Evolutionary conservation across 129 eudicot species (phyloP), one percentile per base, ranked within the genome.

Genomic region (Chrysanthemum seticuspe): DNA sequence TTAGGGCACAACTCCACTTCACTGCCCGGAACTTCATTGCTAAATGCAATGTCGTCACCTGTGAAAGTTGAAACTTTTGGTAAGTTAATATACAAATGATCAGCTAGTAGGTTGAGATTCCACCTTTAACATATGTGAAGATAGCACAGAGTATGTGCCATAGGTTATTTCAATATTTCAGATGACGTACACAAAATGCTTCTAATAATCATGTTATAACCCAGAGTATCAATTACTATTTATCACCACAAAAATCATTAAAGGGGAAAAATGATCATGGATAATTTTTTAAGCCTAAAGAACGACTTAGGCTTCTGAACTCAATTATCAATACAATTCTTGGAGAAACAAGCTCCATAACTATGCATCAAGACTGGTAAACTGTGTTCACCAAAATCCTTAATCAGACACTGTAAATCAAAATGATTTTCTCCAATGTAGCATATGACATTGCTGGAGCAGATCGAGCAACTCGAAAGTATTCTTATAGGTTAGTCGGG

Each of bases 31-130:
- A 55, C 79, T 72, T 44, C 80, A 15, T 55, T 53, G 55, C 44
- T 76, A 34, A 48, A 64, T 10, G 73, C 73, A 12, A 64, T 44
- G 65, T 88, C 93, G 10, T 84, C 95, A 25, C 96, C 97, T 91
- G 74, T 19, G 19, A 72, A 78, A 40, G 16, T 14, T 53, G 45
- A 36, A 36, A 36, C 9, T 36, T 7, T 36, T 36, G 45, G 47
- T 21, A 53, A 74, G 21, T 53, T 58, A 19, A 53, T 7, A 54
- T 44, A 21, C 6, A 19, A 63, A 23, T 31, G 65, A 40, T 13
- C 14, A 18, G 71, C 23, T 40, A 40, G 45, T 40, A 40, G 2
- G 45, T 40, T 40, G 10, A 40, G 1, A 40, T 40, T 1, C 9
- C 1, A 40, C 45, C 45, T 40, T 40, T 40, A 40, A 40, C 45